Evolutionary conservation across 345 rosid genomes (phyloP).

Genomic region (Arabis hirsuta): DNA sequence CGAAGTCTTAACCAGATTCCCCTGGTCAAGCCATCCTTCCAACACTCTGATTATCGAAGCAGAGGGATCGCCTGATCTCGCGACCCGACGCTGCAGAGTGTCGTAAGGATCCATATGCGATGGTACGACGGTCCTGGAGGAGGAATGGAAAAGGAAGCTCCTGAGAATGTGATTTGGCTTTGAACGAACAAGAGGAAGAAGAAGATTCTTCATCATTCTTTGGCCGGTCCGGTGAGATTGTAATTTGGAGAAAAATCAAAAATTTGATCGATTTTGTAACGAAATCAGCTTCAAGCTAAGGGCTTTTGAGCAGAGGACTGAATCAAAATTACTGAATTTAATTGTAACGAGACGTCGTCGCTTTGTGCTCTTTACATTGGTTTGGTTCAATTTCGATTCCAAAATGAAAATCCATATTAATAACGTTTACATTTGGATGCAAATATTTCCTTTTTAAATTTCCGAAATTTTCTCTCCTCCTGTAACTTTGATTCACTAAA

Average conservation of each 20-base stretch:
- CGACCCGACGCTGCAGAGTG: constrained; percentile 47
- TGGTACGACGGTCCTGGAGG: constrained; percentile 4
- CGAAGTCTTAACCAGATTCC: constrained; percentile 38
- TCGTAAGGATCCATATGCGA: constrained; percentile 36
- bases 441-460: neutral
- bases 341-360: neutral
- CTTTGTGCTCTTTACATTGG: neutral
- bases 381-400: neutral
- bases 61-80: constrained; percentile 44
- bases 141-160: constrained; percentile 22
- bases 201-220: constrained; percentile 28
- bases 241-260: neutral
- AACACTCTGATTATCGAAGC: constrained; percentile 47
- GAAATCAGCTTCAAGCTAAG: neutral
- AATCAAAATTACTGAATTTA: neutral
- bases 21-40: constrained; percentile 62
- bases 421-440: neutral
- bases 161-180: constrained; percentile 17
- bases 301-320: neutral
- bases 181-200: constrained; percentile 21
- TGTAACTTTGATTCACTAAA: constrained; percentile 12
- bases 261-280: neutral
- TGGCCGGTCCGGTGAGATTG: no score
- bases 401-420: no score
- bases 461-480: constrained; percentile 46